Base-by-base conservation (phyloP, 2,329 filamentous ascomycete genomes). In the Amauroascus niger region DNA sequence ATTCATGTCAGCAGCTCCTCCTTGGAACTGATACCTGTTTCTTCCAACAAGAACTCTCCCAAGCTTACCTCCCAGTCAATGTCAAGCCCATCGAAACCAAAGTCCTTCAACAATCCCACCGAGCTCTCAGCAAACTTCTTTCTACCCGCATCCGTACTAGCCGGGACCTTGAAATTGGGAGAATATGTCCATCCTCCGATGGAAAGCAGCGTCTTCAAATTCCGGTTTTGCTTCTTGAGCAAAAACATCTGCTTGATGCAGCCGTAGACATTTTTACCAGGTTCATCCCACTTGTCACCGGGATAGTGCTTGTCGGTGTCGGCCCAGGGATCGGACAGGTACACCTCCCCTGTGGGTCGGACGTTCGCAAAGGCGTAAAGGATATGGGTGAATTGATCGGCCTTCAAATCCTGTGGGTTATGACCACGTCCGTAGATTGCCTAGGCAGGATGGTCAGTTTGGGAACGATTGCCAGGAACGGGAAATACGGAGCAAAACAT, bases 361-460 rank as follows among this genome's bases (percentile, higher is more conserved):
- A 95, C 80, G 66, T 96, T 94, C 64, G 88, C 91, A 71, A 97
- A 97, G 14, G 90, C 79, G 63, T 96, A 96, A 14, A 96, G 80
- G 3, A 97, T 72, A 65, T 97, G 91, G 0, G 90, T 97, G 40
- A 96, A 79, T 53, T 87, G 85, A 52, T 89, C 80, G 2, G 78
- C 82, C 0, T 87, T 87, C 5, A 97, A 78, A 65, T 95, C 82
- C 65, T 94, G 86, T 0, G 90, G 89, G n/a, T 83, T 79, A 66
- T 93, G 86, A 63, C 91, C 85, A 53, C 90, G 82, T 37, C 76
- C 88, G 69, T 96, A 96, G 61, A 95, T 91, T 59, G 87, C 87
- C 88, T 76, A 33, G 16, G n/a, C 28, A 40, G 16, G 16, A 22
- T 28, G 4, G 6, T 57, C 16, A 55, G 52, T n/a, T n/a, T n/a